These are phyloP conservation scores for Fusarium incarnatum DNA, from an alignment of 2,329 filamentous ascomycete genomes.

Conservation along the genomic window DNA sequence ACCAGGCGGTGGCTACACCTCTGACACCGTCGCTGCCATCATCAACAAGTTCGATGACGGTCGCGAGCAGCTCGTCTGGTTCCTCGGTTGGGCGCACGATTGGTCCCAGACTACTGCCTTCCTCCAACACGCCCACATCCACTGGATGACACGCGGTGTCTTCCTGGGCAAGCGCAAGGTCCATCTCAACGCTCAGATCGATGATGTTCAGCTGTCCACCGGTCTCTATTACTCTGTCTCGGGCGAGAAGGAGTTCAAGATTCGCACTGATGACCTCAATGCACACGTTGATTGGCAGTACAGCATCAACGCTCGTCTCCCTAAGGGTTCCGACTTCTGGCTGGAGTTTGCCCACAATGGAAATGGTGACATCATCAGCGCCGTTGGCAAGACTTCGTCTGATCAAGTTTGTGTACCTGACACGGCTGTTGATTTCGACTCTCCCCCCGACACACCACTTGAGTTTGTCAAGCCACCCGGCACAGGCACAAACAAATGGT, in stretches of 20 bases:
- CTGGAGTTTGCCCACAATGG: slow-evolving; percentile 36
- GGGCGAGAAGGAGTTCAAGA: slow-evolving; percentile 29
- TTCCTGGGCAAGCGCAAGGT: slow-evolving; percentile 38
- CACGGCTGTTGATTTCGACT: slow-evolving; percentile 19
- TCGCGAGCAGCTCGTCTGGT: slow-evolving; percentile 38
- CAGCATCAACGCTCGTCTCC: slow-evolving; percentile 27
- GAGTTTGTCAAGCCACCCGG: slow-evolving; percentile 26
- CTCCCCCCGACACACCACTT: slow-evolving; percentile 15
- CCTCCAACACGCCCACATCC: slow-evolving; percentile 33
- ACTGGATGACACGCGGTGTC: slow-evolving; percentile 37
- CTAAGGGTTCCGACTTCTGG: slow-evolving; percentile 26
- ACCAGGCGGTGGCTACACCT: slow-evolving; percentile 8
- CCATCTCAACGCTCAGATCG: slow-evolving; percentile 27
- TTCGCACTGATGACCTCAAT: slow-evolving; percentile 23
- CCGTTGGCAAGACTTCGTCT: neutral
- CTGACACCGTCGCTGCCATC: slow-evolving; percentile 30
- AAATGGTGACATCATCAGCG: slow-evolving; percentile 31
- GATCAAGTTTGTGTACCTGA: neutral
- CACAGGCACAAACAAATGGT: slow-evolving; percentile 25
- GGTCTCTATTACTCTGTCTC: slow-evolving; percentile 22
- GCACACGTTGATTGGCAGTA: slow-evolving; percentile 32
- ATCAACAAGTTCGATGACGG: slow-evolving; percentile 31
- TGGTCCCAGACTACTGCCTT: slow-evolving; percentile 34
- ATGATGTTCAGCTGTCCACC: slow-evolving; percentile 32
- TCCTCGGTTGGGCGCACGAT: slow-evolving; percentile 31